Base-by-base conservation (phyloP, 139 green algal species). In the Protoeuglena noctilucae region DNA sequence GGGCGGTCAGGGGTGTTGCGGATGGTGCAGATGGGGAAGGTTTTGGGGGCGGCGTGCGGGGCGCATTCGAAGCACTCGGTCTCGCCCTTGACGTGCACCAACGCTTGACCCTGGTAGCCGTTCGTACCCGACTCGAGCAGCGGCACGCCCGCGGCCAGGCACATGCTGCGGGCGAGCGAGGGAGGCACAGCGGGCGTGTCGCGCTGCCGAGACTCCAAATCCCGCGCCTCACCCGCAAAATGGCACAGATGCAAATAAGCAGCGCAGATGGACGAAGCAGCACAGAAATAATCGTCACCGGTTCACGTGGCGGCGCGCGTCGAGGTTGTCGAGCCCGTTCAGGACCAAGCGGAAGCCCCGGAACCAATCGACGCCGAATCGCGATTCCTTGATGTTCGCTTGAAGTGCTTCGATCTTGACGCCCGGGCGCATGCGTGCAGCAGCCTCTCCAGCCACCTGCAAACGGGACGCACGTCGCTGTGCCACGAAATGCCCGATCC, bases 291-390 rank as follows among this genome's bases (percentile, higher is more conserved):
- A n/a, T n/a, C n/a, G n/a, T n/a, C n/a, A n/a, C n/a, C 78, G 66
- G 74, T 96, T 97, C 51, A 94, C 83, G 66, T 94, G 85, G 31
- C 81, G 56, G 19, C 88, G 58, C 4, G 90, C 89, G 25, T 94
- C 84, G 45, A 96, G 41, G 70, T 99, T 99, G 72, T 99, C 91
- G 48, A 99, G 75, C 0, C 89, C 91, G 56, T 96, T 97, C 17
- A 99, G 62, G n/a, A 98, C 79, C 18, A 96, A 26, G 57, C 87
- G 73, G 63, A 97, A 98, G 28, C 40, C 22, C 6, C 68, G 66
- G 66, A 99, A 87, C 65, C 87, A 98, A 50, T 89, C 80, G 3
- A 94, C 40, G 28, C 68, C 77, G 58, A 91, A 98, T 18, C 53
- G 16, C 3, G 24, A 28, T 61, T 88, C 76, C 51, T 84, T 87